phyloP scores from a whole-genome alignment of 2,329 filamentous ascomycete genomes.

The Akanthomyces lecanii region DNA sequence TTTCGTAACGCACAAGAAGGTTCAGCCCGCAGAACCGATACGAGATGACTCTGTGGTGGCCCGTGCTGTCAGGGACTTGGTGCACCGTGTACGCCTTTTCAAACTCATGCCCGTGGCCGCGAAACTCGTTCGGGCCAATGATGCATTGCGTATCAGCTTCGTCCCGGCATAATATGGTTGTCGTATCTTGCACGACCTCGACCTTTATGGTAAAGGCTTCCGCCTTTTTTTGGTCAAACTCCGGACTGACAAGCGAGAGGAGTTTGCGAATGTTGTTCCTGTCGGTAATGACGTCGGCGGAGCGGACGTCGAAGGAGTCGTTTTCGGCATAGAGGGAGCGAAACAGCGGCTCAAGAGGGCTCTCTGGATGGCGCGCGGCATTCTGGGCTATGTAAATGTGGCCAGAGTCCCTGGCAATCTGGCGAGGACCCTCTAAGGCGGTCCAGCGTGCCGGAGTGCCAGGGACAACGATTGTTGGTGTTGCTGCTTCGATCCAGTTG shows the following conservation, averaged over 20 bases:
- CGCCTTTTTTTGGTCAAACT: slow-evolving; percentile 21
- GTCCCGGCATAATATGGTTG: slow-evolving; percentile 35
- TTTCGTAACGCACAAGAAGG: slow-evolving; percentile 40
- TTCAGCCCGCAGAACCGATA: slow-evolving; percentile 40
- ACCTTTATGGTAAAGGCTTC: slow-evolving; percentile 39
- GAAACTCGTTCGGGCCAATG: slow-evolving; percentile 34
- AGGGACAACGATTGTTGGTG: slow-evolving; percentile 42
- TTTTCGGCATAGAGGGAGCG: slow-evolving; percentile 36
- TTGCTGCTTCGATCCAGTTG: slow-evolving; percentile 42
- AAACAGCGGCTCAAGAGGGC: slow-evolving; percentile 44
- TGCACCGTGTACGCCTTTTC: slow-evolving; percentile 39
- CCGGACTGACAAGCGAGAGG: slow-evolving; percentile 37
- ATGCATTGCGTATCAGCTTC: slow-evolving; percentile 27
- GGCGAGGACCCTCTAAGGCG: slow-evolving; percentile 23
- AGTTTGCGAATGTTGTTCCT: slow-evolving; percentile 47
- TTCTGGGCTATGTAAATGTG: slow-evolving; percentile 42
- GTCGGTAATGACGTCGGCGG: slow-evolving; percentile 41
- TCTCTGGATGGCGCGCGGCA: slow-evolving; percentile 38
- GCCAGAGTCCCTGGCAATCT: slow-evolving; percentile 36
- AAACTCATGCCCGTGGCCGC: slow-evolving; percentile 41
- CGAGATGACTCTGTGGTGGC: slow-evolving; percentile 42
- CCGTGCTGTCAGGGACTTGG: slow-evolving; percentile 34
- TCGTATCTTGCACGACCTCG: slow-evolving; percentile 35
- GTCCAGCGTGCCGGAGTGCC: slow-evolving; percentile 37
- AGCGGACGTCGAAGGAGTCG: slow-evolving; percentile 35